Evolutionary conservation across 2,329 filamentous ascomycete genomes (phyloP).

Genomic region (Coniochaeta hoffmannii): DNA sequence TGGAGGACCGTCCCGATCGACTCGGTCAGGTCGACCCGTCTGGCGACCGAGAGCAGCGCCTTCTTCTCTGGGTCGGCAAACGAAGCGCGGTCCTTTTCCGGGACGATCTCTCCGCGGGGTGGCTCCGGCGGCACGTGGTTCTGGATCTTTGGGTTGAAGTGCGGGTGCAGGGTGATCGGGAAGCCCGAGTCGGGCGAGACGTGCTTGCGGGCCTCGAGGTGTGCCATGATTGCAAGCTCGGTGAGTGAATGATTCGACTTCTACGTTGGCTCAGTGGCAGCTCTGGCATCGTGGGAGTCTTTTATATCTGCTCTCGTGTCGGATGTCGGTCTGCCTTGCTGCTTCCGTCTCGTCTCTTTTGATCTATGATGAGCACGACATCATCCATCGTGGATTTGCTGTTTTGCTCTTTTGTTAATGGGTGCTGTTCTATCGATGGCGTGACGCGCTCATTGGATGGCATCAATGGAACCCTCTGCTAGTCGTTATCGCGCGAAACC

Average conservation of each 20-base stretch:
- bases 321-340: neutral
- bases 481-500: neutral
- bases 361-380: neutral
- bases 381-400: no score
- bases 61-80: slow-evolving; percentile 38
- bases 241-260: no score
- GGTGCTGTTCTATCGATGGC: no score
- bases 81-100: slow-evolving; percentile 27
- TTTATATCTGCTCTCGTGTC: neutral
- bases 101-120: slow-evolving; percentile 20
- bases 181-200: slow-evolving; percentile 41
- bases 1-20: slow-evolving; percentile 32
- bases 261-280: no score
- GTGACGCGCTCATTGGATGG: neutral
- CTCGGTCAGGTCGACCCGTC: slow-evolving; percentile 31
- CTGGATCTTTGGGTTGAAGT: slow-evolving; percentile 38
- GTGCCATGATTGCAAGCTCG: no score
- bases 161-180: slow-evolving; percentile 35
- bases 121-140: slow-evolving; percentile 31
- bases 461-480: neutral
- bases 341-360: neutral
- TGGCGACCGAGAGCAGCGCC: slow-evolving; percentile 30
- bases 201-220: slow-evolving; percentile 35
- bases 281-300: no score
- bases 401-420: no score